These are phyloP conservation scores for Aspergillus fischeri DNA, from an alignment of 2,329 filamentous ascomycete species.

Conservation along the genomic window DNA sequence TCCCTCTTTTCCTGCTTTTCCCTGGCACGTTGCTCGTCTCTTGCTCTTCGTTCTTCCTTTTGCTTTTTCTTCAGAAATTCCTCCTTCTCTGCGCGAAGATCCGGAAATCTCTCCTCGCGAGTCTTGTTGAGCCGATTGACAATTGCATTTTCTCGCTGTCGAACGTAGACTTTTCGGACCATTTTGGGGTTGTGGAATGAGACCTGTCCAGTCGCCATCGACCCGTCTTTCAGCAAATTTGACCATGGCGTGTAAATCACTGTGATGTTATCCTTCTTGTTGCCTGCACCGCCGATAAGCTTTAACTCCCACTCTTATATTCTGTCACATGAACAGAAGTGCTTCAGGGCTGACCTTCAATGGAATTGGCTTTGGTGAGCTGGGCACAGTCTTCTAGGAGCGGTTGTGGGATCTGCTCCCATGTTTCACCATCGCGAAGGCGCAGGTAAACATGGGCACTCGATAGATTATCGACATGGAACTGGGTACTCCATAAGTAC, in stretches of 20 bases:
- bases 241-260: conserved; percentile 98
- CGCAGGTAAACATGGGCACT: conserved; percentile 95
- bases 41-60: conserved; percentile 55
- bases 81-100: conserved; percentile 77
- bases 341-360: conserved; percentile 63
- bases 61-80: conserved; percentile 68
- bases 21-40: conserved; percentile 37
- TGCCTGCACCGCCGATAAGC: conserved; percentile 54
- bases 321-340: background rate
- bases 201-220: conserved; percentile 93
- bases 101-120: conserved; percentile 79
- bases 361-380: conserved; percentile 96
- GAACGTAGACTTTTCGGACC: conserved; percentile 78
- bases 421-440: conserved; percentile 70
- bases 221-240: conserved; percentile 90
- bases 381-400: conserved; percentile 89
- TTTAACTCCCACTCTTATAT: background rate
- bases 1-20: conserved; percentile 58
- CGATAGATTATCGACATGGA: conserved; percentile 96
- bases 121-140: conserved; percentile 99
- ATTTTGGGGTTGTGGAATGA: conserved; percentile 83
- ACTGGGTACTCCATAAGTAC: conserved; percentile 49
- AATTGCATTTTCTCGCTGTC: conserved; percentile 78
- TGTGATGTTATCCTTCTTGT: conserved; percentile 97
- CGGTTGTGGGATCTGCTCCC: conserved; percentile 73